A percentile compares a stretch with the other conserved stretches of the same genome.
These are phyloP conservation scores for Discostella pseudostelligera DNA, from an alignment of 108 stramenopile genomes.

Conservation along the genomic window DNA sequence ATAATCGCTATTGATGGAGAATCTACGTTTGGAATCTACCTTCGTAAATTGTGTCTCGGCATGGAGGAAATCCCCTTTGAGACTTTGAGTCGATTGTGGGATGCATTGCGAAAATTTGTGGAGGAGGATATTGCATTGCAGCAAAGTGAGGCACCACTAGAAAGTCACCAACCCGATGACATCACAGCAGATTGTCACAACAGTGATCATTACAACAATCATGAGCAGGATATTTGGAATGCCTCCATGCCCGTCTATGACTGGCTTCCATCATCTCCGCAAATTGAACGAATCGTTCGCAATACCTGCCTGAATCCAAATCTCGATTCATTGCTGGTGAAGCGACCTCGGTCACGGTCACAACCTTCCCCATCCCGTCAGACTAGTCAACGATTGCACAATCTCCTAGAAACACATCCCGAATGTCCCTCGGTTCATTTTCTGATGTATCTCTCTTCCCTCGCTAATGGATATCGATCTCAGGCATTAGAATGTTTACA, in stretches of 20 bases:
- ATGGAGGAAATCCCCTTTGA: constrained; percentile 82
- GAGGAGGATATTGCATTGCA: constrained; percentile 18
- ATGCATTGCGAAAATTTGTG: constrained; percentile 34
- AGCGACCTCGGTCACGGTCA: constrained; percentile 7
- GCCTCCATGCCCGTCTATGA: background rate
- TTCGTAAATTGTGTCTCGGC: constrained; percentile 74
- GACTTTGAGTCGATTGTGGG: constrained; percentile 60
- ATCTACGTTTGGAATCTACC: constrained; percentile 65
- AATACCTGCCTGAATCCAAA: constrained; percentile 24
- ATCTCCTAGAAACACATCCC: constrained; percentile 54
- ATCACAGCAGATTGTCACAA: background rate
- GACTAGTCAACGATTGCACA: constrained; percentile 1
- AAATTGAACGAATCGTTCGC: constrained; percentile 39
- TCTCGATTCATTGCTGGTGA: constrained; percentile 12
- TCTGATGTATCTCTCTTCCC: constrained; percentile 74
- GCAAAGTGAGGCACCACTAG: background rate
- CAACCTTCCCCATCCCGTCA: background rate
- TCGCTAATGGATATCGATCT: constrained; percentile 70
- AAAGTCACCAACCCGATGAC: too few relatives aligned
- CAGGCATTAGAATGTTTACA: constrained; percentile 88
- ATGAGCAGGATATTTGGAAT: background rate
- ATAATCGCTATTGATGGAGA: constrained; percentile 38
- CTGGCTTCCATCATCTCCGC: constrained; percentile 41
- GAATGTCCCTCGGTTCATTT: constrained; percentile 85
- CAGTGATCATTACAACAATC: background rate